Base-by-base conservation (phyloP, 2,329 filamentous ascomycete species). In the Fusarium guadeloupense region DNA sequence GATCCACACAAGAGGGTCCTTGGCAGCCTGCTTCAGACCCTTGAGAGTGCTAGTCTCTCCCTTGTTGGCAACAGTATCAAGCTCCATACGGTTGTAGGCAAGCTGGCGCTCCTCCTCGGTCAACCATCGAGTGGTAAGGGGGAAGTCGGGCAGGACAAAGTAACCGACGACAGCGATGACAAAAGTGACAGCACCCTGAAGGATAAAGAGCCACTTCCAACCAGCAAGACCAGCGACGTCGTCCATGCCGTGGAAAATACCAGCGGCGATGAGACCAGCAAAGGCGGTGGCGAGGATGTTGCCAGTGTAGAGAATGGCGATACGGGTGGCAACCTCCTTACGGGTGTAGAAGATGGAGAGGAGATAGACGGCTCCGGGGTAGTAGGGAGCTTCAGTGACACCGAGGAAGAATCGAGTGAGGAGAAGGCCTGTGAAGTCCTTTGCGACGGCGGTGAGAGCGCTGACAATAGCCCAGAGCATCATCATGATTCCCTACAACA, bases 201-300 rank as follows among this genome's bases (percentile, higher is more conserved):
- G 84, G 42, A 90, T 88, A 70, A 90, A 90, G 0, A 90, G 78
- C 69, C 74, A 75, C 40, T 69, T 71, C 74, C 74, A 75, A 3
- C 72, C 72, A 3, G 62, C 53, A 3, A 75, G 31, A 1, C 69
- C 66, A 12, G 49, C 61, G 4, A 66, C 53, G 2, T 69, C 69
- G 9, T 72, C 71, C 26, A 75, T 62, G 1, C 67, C 67, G 16
- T 66, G 70, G 46, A 80, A 80, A 16, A 79, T 76, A 6, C 74
- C 79, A 1, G 78, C 75, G 0, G 77, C 78, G 33, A 83, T 78
- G 9, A 82, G 74, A 12, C 80, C 79, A 0, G 76, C 74, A 42
- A 81, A 80, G 4, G 76, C 75, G 4, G 69, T 74, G 0, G 73
- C 72, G 8, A 75, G 54, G 26, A 75, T 70, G 26, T 72, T 74